These are phyloP conservation scores for Lenwebbia sp. DNA, from an alignment of 345 rosid species.

Conservation along the genomic window DNA sequence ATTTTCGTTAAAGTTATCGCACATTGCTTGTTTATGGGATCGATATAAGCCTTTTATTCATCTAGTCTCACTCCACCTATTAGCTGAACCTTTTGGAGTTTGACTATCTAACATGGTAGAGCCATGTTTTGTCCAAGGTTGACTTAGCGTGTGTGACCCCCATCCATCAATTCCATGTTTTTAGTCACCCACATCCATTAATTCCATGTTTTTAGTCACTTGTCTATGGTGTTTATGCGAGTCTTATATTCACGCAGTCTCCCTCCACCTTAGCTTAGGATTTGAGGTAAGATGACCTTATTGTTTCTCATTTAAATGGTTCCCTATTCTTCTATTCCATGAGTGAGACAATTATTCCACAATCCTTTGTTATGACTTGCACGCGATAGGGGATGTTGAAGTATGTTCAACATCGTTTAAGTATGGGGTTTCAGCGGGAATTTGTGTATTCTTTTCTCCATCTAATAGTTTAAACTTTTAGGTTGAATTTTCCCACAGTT, in stretches of 20 bases:
- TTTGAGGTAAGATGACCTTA: background rate
- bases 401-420: background rate
- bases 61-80: background rate
- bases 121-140: background rate
- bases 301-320: background rate
- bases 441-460: background rate
- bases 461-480: background rate
- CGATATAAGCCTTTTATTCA: background rate
- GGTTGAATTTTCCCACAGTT: background rate
- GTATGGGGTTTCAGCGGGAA: background rate
- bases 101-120: background rate
- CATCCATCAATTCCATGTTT: background rate
- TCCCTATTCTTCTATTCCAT: background rate
- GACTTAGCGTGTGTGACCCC: background rate
- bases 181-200: background rate
- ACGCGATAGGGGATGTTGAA: background rate
- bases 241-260: background rate
- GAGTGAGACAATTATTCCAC: background rate
- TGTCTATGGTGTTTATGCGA: background rate
- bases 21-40: background rate
- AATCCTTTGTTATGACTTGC: background rate
- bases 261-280: background rate
- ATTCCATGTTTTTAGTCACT: background rate
- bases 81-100: background rate
- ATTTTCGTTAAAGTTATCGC: background rate